A percentile compares a stretch with the other conserved stretches of the same genome.
Conservation (phyloP, 2,329 filamentous ascomycete genomes). For the Talaromyces sp. region DNA sequence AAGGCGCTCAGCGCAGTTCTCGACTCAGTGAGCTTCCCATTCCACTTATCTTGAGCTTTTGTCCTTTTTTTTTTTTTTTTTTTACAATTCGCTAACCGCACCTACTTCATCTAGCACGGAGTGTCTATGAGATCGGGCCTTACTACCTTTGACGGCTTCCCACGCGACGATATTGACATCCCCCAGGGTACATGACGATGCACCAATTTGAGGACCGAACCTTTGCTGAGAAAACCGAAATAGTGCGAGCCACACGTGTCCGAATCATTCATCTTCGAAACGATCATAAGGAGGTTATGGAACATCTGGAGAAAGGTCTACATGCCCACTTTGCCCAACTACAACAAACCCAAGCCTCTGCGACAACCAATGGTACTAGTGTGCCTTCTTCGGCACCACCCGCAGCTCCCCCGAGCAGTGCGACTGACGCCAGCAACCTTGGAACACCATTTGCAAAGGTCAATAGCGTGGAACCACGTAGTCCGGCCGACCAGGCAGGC, state of each 20-base stretch:
- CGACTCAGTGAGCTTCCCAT: constrained; percentile 69
- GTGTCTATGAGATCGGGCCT: constrained; percentile 91
- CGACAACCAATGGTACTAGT: constrained; percentile 27
- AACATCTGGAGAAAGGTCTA: constrained; percentile 77
- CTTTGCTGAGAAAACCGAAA: constrained; percentile 15
- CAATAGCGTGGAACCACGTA: constrained; percentile 75
- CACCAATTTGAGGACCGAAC: background rate
- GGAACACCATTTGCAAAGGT: constrained; percentile 82
- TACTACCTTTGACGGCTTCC: constrained; percentile 87
- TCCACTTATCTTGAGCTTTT: background rate
- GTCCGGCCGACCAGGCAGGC: constrained; percentile 82
- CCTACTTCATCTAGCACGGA: constrained; percentile 65
- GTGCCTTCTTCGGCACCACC: constrained; percentile 27
- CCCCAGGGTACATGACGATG: constrained; percentile 71
- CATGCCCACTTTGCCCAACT: constrained; percentile 85
- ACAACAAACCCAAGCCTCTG: constrained; percentile 53
- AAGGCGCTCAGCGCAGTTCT: constrained; percentile 81
- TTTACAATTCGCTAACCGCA: background rate
- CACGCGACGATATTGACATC: constrained; percentile 90
- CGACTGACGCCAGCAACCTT: constrained; percentile 36
- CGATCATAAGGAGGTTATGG: constrained; percentile 91
- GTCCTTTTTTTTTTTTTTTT: no score
- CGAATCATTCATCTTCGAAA: constrained; percentile 88
- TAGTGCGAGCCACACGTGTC: constrained; percentile 89
- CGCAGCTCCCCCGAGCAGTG: constrained; percentile 26